A percentile compares a stretch with the other conserved stretches of the same genome.
These are phyloP conservation scores for Thalassiosira exigua DNA, from an alignment of 352 stramenopile genomes.

Conservation along the genomic window DNA sequence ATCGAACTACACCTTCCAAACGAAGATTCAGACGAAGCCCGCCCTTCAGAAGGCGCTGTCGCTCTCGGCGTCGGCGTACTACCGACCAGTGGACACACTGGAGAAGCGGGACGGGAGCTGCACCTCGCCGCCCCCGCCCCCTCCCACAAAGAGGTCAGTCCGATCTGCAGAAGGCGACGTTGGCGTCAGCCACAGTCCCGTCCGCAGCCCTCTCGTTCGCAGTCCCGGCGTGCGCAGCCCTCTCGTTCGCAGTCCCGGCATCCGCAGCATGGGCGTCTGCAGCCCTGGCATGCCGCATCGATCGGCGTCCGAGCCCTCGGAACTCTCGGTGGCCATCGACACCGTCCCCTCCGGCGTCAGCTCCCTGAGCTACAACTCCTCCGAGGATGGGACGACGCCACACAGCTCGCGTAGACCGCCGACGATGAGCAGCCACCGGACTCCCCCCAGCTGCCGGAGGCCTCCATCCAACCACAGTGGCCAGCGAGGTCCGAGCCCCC, in stretches of 20 bases:
- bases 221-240: too few species aligned
- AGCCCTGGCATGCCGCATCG: too few species aligned
- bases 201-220: too few species aligned
- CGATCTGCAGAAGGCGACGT: not conserved
- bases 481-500: not conserved
- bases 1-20: not conserved
- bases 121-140: not conserved
- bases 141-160: not conserved
- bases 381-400: not conserved
- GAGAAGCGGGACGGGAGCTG: not conserved
- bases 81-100: not conserved
- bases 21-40: slow-evolving; percentile 1
- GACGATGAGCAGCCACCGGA: not conserved
- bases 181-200: too few species aligned
- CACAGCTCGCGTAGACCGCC: not conserved
- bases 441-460: too few species aligned
- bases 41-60: not conserved
- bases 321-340: not conserved
- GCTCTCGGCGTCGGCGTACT: not conserved
- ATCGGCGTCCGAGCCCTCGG: not conserved
- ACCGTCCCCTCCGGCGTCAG: not conserved
- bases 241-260: too few species aligned
- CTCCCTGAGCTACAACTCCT: not conserved
- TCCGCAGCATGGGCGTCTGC: too few species aligned
- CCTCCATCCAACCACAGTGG: too few species aligned